Evolutionary conservation across 176 grass and related monocot species (phyloP), one percentile per base, ranked within the genome.

Genomic region (Poa annua): DNA sequence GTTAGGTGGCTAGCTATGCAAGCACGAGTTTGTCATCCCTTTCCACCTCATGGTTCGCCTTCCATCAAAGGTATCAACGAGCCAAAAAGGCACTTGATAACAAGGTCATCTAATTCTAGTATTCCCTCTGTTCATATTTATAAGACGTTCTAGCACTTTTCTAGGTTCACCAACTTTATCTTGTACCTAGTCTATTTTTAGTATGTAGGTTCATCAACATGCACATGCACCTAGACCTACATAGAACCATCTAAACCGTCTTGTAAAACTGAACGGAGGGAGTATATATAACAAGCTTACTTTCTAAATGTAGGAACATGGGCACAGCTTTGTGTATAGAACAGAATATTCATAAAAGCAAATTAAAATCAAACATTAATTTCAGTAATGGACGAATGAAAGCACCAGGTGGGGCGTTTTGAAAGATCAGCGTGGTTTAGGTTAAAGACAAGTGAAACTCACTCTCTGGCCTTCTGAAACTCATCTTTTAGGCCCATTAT

Each of bases 401-500:
- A 83, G 33, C 24, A 74, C 39, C 26, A 76, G 39, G 36, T 34
- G 72, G 56, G 57, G 21, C 21, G 71, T 83, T 86, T 20, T 54
- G 14, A 56, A 76, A 44, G 21, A 10, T 82, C 34, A 56, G 53
- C 1, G 68, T 89, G 17, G 45, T 53, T 1, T 66, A 77, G 17
- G 45, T 53, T 1, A 71, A 77, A 82, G 74, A 73, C 10, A 90
- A 75, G 25, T 75, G 65, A 66, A 81, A 94, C 93, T 92, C 88
- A 99, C 97, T 99, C 91, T 94, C 89, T 94, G 68, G 97, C 93
- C 83, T 94, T 92, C 78, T 88, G 89, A 89, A 99, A 99, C 87
- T 99, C 93, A 84, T 96, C 97, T 87, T 90, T 85, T 25, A 99
- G 86, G 74, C 91, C 97, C 97, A 99, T 99, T 88, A 99, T 96